Conservation (phyloP, 768 basidiomycete genomes). For the Dictyophora rubrovolvata region DNA sequence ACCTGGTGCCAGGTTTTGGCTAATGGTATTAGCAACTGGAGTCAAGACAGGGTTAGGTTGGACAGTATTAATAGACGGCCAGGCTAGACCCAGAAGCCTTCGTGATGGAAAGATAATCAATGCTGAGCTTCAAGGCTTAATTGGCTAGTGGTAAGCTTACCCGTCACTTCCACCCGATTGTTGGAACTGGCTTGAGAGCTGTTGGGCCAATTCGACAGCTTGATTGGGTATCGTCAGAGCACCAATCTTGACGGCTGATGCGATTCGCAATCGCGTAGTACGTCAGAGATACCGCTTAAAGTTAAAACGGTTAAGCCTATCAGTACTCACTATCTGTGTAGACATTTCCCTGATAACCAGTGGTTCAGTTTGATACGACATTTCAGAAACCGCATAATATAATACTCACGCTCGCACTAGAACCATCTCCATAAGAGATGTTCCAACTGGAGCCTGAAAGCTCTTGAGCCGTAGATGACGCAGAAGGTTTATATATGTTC, state of each 20-base stretch:
- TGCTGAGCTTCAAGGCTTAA: not conserved
- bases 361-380: constrained; percentile 3
- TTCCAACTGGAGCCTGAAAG: constrained; percentile 16
- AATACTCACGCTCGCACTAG: constrained; percentile 7
- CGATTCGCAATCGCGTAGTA: not conserved
- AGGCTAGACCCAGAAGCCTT: constrained; percentile 28
- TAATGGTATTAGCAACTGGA: constrained; percentile 31
- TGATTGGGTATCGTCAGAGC: constrained; percentile 23
- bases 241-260: constrained; percentile 6
- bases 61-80: constrained; percentile 30
- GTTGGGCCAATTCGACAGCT: constrained; percentile 27
- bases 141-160: not conserved
- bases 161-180: constrained; percentile 26
- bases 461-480: constrained; percentile 16
- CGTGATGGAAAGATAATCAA: not conserved
- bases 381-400: not conserved
- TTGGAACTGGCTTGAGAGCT: constrained; percentile 25
- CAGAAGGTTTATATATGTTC: constrained; percentile 18
- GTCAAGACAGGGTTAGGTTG: constrained; percentile 25
- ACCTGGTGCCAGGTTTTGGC: constrained; percentile 17
- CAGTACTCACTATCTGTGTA: constrained; percentile 16
- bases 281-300: not conserved
- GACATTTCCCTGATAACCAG: constrained; percentile 18
- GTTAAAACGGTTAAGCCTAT: not conserved
- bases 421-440: constrained; percentile 21